Evolutionary conservation across 345 rosid species (phyloP).

Genomic region (Moringa oleifera): DNA sequence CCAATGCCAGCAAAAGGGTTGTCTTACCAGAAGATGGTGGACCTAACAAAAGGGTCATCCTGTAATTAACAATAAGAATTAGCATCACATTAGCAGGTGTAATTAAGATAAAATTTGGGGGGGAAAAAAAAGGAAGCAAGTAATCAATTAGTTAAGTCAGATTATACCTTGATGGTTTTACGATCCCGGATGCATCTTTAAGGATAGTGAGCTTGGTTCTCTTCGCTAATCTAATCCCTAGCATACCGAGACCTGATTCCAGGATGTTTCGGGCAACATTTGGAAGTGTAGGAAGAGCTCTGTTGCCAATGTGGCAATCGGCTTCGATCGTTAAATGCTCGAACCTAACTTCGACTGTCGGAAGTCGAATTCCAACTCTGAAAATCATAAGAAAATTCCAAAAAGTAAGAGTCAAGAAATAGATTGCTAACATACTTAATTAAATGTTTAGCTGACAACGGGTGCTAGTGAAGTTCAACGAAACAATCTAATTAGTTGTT

Average conservation of each 20-base stretch:
- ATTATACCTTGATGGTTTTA: conserved; percentile 68
- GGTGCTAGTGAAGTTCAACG: too few species aligned
- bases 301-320: conserved; percentile 59
- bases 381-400: conserved; percentile 4
- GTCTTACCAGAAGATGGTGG: conserved; percentile 96
- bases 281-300: conserved; percentile 83
- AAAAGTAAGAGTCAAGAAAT: too few species aligned
- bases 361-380: conserved; percentile 83
- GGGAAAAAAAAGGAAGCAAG: too few species aligned
- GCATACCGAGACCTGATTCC: conserved; percentile 52
- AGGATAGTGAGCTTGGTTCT: conserved; percentile 71
- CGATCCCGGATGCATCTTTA: conserved; percentile 62
- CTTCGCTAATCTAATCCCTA: conserved; percentile 60
- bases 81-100: too few species aligned
- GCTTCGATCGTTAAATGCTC: conserved; percentile 63
- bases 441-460: too few species aligned
- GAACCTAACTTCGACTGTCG: conserved; percentile 74
- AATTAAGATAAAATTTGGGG: too few species aligned
- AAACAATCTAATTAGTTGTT: too few species aligned
- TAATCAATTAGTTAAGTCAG: too few species aligned
- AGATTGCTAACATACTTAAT: background rate
- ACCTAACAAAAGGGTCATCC: conserved; percentile 74
- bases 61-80: conserved; percentile 1
- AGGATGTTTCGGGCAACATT: conserved; percentile 59
- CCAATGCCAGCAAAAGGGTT: conserved; percentile 69